Evolutionary conservation across 345 rosid species (phyloP).

Genomic region (Arabidopsis arenosa): DNA sequence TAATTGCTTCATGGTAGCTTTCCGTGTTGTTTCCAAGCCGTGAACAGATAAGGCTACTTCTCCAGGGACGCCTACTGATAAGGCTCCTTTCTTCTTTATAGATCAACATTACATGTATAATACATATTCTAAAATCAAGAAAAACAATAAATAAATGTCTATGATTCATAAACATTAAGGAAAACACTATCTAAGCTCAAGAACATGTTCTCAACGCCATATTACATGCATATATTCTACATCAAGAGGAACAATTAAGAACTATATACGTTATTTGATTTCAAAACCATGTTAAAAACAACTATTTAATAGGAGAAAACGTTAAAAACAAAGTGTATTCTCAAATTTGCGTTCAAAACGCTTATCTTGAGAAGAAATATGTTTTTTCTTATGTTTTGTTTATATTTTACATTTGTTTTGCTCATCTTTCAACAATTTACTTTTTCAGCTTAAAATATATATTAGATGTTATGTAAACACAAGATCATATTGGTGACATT

Average conservation of each 20-base stretch:
- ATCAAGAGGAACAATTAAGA: not conserved
- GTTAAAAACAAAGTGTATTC: no score
- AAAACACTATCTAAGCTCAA: not conserved
- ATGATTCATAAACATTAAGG: not conserved
- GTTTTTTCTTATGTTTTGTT: no score
- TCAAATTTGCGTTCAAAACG: no score
- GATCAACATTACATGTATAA: slow-evolving; percentile 36
- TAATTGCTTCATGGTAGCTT: slow-evolving; percentile 52
- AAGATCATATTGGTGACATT: no score
- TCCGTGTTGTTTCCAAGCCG: slow-evolving; percentile 61
- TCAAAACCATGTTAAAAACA: no score
- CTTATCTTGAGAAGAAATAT: no score
- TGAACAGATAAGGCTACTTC: slow-evolving; percentile 52
- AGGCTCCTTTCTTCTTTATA: slow-evolving; percentile 48
- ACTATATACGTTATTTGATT: no score
- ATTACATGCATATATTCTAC: not conserved
- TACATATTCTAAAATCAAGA: slow-evolving; percentile 55
- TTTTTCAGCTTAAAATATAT: no score
- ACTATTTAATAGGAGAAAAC: no score
- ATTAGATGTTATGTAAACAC: no score
- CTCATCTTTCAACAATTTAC: no score
- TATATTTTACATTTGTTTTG: no score
- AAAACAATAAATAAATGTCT: not conserved
- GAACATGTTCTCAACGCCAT: not conserved
- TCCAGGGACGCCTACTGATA: slow-evolving; percentile 62